Base-by-base conservation (phyloP, 2,329 filamentous ascomycete species). In the Beauveria sp. region DNA sequence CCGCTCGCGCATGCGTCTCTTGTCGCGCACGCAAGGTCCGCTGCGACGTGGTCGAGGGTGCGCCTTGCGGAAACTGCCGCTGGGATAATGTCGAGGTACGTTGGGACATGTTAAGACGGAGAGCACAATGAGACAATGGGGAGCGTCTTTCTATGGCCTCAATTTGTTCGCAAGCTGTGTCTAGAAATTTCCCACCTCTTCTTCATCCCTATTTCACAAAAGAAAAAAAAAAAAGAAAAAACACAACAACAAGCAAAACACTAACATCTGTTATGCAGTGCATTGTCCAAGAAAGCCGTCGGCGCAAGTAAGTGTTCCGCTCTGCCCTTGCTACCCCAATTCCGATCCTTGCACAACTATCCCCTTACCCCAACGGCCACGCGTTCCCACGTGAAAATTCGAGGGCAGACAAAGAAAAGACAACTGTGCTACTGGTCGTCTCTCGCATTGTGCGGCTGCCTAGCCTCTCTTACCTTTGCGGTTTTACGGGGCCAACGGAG, bases 41-140 rank as follows among this genome's bases (percentile, higher is more conserved):
- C 62, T 97, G 93, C 78, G 93, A 97, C 77, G 92, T 96, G 62
- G 91, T 95, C 63, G 91, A 96, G 74, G 88, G 89, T 54, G 88
- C 88, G 49, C 91, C 91, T 1, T 96, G 91, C 74, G 92, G 90
- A 61, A 96, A 96, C 75, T 96, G 91, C 76, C 82, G 90, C 65
- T 84, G 89, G 77, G 89, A 91, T 73, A 87, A 89, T 71, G 88
- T 91, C 63, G 87, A 90, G 71, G 74, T 76, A 70, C 58, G 74
- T 64, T 10, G 28, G 28, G 28, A 31, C 28, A 31, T 31, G 28
- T 31, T 8, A 42, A 22, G n/a, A 51, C 5, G 16, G 26, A 31
- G 28, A 31, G 9, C 9, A 10, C 9, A n/a, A 42, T 7, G n/a
- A 53, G 20, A 49, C 22, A 18, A 24, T 24, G 14, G 8, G 14